Evolutionary conservation across 2,329 filamentous ascomycete genomes (phyloP), one percentile per base, ranked within the genome.

Genomic region (Plectosphaerella cucumerina): DNA sequence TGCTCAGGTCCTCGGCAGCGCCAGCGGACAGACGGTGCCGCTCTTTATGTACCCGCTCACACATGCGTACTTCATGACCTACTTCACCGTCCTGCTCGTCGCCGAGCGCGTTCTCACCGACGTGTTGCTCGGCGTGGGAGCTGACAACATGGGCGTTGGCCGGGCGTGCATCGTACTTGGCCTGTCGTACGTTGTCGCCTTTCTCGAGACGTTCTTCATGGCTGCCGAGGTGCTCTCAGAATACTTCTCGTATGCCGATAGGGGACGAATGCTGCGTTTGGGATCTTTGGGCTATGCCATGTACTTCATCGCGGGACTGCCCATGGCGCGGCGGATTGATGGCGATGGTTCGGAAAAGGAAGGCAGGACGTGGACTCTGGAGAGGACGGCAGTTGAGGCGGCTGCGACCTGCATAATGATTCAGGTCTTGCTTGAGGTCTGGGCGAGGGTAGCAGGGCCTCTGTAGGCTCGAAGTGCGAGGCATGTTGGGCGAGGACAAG

Each of bases 41-140:
- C 15, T 53, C 15, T 57, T 57, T 48, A 53, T 57, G 47, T 57
- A 55, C 20, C 55, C 53, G 1, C 55, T 57, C 9, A 55, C 55
- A 11, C 55, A 57, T 33, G 55, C 55, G 11, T 57, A 57, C 44
- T 57, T 55, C 37, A 53, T 50, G 49, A 55, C 34, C 8, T 53
- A 52, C 35, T 50, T 44, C 26, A 31, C 37, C 2, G 47, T 33
- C 21, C 44, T 56, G 5, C 23, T 52, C 21, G 18, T 20, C 6
- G 43, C 42, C 15, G 54, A 56, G 42, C 47, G 52, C 5, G 15
- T 20, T 6, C 6, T 52, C 26, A 10, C 26, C 9, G 26, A 11
- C 8, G 26, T 31, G 8, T 31, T 31, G 31, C 20, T 17, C 23
- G 45, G 17, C 22, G 23, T 5, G 4, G 33, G 5, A 17, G 15